These are phyloP conservation scores for Prunus padus DNA, from an alignment of 306 rosid genomes.

Conservation along the genomic window DNA sequence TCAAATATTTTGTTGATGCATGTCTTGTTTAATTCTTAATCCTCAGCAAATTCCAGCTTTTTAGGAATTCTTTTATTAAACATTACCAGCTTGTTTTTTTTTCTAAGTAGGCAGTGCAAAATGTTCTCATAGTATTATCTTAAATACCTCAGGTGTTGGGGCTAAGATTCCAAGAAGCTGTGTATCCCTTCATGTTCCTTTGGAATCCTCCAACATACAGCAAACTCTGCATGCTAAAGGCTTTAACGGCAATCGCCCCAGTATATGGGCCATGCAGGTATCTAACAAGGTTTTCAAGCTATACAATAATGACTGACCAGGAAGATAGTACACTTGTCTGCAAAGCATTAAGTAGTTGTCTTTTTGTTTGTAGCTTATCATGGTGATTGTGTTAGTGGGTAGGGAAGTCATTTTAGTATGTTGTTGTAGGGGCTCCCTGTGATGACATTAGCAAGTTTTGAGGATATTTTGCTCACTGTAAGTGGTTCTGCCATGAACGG, in stretches of 20 bases:
- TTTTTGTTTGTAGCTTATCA: background rate
- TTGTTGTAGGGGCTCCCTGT: constrained; percentile 61
- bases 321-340: no score
- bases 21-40: constrained; percentile 8
- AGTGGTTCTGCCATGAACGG: constrained; percentile 69
- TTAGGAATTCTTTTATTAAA: background rate
- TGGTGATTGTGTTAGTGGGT: constrained; percentile 1
- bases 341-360: no score
- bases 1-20: background rate
- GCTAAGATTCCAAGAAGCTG: constrained; percentile 69
- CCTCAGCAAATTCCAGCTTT: background rate
- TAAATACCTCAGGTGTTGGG: constrained; percentile 49
- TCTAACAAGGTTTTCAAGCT: background rate
- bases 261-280: constrained; percentile 79
- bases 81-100: background rate
- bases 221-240: constrained; percentile 49
- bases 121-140: constrained; percentile 19
- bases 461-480: constrained; percentile 47
- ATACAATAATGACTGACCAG: no score
- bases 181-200: constrained; percentile 53
- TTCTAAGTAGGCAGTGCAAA: background rate
- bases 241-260: constrained; percentile 60
- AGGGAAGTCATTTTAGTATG: constrained; percentile 20
- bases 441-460: constrained; percentile 53
- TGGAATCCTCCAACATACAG: constrained; percentile 45